Evolutionary conservation across 495 filamentous ascomycete species (phyloP), one percentile per base, ranked within the genome.

Genomic region (Daldinia childiae): DNA sequence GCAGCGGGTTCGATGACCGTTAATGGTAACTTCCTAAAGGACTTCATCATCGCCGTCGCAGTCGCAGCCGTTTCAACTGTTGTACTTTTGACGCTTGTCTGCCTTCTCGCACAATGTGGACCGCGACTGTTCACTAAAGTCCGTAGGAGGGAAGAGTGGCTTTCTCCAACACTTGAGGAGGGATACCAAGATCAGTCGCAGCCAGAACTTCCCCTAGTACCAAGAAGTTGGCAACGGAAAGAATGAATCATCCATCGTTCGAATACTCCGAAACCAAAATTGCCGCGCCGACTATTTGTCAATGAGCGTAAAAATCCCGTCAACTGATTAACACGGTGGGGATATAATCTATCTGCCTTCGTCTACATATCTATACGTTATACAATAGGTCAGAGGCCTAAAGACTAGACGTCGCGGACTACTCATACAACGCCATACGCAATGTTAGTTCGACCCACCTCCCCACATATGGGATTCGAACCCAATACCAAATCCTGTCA

Each of bases 131-230:
- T 57, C 36, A 55, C 69, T 6, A 54, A 54, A 19, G n/a, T 58
- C 6, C 45, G 51, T n/a, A 62, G 67, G 36, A 69, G 56, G 24
- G 75, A 77, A n/a, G 34, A 50, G 9, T 77, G 75, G 75, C 63
- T 78, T 21, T 32, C 29, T 19, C 58, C 71, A 14, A 51, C 67
- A n/a, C 32, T 73, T 0, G 71, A 73, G 39, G 71, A 73, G 19
- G 43, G 19, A 48, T 48, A 48, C 19, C 43, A 48, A 59, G 71
- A 62, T 6, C 24, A 32, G 15, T 57, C 65, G 3, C 24, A 43
- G 6, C 58, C 58, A 45, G 65, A 68, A 15, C 30, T 59, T 6
- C 70, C 70, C 12, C 27, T 73, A 32, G 65, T 73, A 54, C 29
- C 51, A 12, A 17, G 17, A 2, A 29, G 15, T 17, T 52, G 58